Evolutionary conservation across 129 eudicot genomes (phyloP), one percentile per base, ranked within the genome.

Genomic region (Lactuca saligna): DNA sequence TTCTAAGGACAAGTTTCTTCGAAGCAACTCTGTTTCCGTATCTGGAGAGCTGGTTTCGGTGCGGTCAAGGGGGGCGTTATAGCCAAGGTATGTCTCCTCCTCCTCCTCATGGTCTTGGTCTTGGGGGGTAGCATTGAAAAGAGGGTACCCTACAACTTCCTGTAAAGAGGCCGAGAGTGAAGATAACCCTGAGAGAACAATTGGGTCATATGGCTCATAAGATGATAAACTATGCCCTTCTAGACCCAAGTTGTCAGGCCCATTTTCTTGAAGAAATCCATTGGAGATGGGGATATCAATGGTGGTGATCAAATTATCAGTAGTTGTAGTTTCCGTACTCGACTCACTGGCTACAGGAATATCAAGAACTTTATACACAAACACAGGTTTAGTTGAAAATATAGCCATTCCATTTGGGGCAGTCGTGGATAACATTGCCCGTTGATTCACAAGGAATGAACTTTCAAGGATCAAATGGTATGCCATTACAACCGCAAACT

Each of bases 391-490:
- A 48, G 54, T 54, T 35, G 80, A 61, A 39, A 57, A 67, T 61
- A 75, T 75, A 60, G 70, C 17, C 66, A 72, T 55, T 44, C 84
- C 80, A 51, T 46, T 63, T 7, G 75, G 77, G 60, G 80, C 73
- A 77, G 85, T 86, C 17, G 90, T 84, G 55, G 97, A 89, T 54
- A 86, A 89, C 98, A 89, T 89, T 57, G 88, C 88, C 37, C 73
- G 82, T 48, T 86, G 98, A 87, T 93, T 92, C 7, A 86, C 58
- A 79, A 91, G 86, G 75, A 91, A 91, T 54, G 91, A 89, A 57
- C 88, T 88, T 84, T 91, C 97, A 3, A 91, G 87, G 74, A 91
- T 88, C 73, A 91, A 75, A 82, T 91, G 93, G 76, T 86, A 88
- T 79, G 97, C 97, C 88, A 88, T 75, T 42, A 83, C 82, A 73